Conservation (phyloP, 2,329 filamentous ascomycete species). For the Microascus cirrosus region DNA sequence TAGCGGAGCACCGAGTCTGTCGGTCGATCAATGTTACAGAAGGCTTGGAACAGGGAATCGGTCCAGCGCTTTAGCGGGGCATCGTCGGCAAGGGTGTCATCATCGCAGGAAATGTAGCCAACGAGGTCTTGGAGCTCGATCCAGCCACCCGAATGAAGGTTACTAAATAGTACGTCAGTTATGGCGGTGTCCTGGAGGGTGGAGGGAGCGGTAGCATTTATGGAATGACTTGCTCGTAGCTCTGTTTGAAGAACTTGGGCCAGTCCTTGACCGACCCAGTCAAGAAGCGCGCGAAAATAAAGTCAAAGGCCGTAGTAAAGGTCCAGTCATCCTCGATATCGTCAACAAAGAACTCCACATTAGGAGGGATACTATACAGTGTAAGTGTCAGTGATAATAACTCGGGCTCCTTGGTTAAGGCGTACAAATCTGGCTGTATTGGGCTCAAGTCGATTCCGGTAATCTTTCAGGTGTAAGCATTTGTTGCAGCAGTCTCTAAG, state of each 20-base stretch:
- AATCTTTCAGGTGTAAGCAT: constrained; percentile 11
- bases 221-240: constrained; percentile 14
- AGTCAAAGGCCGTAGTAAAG: constrained; percentile 25
- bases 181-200: too few species aligned
- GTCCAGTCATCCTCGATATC: constrained; percentile 28
- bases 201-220: neutral
- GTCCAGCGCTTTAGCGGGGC: constrained; percentile 17
- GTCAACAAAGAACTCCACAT: constrained; percentile 35
- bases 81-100: constrained; percentile 16
- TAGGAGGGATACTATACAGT: constrained; percentile 28
- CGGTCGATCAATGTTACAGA: constrained; percentile 16
- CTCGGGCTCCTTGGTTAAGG: neutral
- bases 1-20: constrained; percentile 16
- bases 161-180: constrained; percentile 1
- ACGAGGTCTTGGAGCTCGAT: constrained; percentile 20
- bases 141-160: constrained; percentile 20
- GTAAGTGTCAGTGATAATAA: neutral
- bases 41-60: constrained; percentile 16
- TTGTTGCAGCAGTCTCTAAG: too few species aligned
- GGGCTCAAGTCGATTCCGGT: constrained; percentile 29
- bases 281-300: constrained; percentile 23
- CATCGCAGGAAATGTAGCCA: constrained; percentile 17
- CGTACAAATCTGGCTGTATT: constrained; percentile 25
- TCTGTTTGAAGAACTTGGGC: constrained; percentile 23
- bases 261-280: constrained; percentile 16